Evolutionary conservation across 306 rosid species (phyloP).

Genomic region (Cercis canadensis): DNA sequence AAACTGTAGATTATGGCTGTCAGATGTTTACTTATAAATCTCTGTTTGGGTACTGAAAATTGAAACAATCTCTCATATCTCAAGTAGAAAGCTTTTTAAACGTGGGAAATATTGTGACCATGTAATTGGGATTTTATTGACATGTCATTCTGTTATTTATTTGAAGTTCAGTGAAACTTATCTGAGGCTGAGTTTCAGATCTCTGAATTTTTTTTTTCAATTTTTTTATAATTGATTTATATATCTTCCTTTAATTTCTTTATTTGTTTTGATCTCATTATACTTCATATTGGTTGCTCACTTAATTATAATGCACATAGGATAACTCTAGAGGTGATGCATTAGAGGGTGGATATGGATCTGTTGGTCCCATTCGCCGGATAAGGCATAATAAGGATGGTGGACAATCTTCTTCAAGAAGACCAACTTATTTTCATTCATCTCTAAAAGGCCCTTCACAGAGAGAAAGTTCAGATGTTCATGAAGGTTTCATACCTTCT

Average conservation of each 20-base stretch:
- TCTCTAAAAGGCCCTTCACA: slow-evolving; percentile 42
- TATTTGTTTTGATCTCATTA: neutral
- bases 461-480: slow-evolving; percentile 43
- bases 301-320: slow-evolving; percentile 38
- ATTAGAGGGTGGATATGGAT: slow-evolving; percentile 62
- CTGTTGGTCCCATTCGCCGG: slow-evolving; percentile 80
- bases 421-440: slow-evolving; percentile 47
- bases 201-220: neutral
- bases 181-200: neutral
- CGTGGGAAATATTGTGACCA: slow-evolving; percentile 4
- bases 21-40: neutral
- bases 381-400: slow-evolving; percentile 48
- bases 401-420: slow-evolving; percentile 53
- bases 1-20: neutral
- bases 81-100: slow-evolving; percentile 18
- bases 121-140: slow-evolving; percentile 16
- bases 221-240: slow-evolving; percentile 11
- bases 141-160: slow-evolving; percentile 7
- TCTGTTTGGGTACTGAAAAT: neutral
- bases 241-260: slow-evolving; percentile 10
- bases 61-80: slow-evolving; percentile 17
- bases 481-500: slow-evolving; percentile 50
- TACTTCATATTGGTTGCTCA: slow-evolving; percentile 15
- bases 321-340: slow-evolving; percentile 54
- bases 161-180: neutral